Conservation (phyloP, 441 rosid species). For the Syzygium syzygioides region DNA sequence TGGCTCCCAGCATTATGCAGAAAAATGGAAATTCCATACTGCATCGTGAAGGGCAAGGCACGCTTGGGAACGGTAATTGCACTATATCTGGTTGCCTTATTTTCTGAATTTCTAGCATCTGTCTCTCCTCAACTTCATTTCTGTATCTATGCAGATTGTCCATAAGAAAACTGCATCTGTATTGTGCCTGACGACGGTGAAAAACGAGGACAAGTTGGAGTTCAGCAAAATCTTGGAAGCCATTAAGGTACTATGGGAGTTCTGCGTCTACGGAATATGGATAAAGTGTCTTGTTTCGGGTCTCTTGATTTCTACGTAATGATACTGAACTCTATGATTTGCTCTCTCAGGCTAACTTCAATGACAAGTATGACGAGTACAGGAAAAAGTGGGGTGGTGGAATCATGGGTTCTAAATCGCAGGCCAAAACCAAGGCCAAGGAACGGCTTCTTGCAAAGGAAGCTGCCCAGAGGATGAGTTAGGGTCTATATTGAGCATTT, state of each 20-base stretch:
- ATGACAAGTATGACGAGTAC: slow-evolving; percentile 8
- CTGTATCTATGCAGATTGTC: background rate
- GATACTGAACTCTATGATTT: background rate
- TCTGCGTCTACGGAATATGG: background rate
- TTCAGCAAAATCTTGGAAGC: slow-evolving; percentile 3
- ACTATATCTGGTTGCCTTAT: background rate
- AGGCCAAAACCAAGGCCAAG: slow-evolving; percentile 9
- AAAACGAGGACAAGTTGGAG: slow-evolving; percentile 3
- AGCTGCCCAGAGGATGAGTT: slow-evolving; percentile 10
- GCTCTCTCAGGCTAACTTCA: slow-evolving; percentile 3
- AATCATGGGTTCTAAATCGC: slow-evolving; percentile 11
- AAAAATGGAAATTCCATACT: slow-evolving; percentile 94
- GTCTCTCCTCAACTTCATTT: background rate
- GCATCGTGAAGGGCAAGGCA: slow-evolving; percentile 90
- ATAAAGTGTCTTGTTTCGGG: background rate
- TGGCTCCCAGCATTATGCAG: slow-evolving; percentile 93
- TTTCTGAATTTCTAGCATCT: background rate
- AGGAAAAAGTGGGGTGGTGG: slow-evolving; percentile 12
- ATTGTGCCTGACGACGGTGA: background rate
- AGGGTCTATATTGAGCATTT: background rate
- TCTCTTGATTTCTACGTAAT: background rate
- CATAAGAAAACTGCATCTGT: slow-evolving; percentile 1
- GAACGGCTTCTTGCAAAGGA: background rate
- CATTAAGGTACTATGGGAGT: background rate
- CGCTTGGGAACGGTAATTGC: slow-evolving; percentile 70